Percentiles rank a stretch among this genome's conserved stretches.
These are phyloP conservation scores for Fusarium xylarioides DNA, from an alignment of 2,329 filamentous ascomycete genomes.

Conservation along the genomic window DNA sequence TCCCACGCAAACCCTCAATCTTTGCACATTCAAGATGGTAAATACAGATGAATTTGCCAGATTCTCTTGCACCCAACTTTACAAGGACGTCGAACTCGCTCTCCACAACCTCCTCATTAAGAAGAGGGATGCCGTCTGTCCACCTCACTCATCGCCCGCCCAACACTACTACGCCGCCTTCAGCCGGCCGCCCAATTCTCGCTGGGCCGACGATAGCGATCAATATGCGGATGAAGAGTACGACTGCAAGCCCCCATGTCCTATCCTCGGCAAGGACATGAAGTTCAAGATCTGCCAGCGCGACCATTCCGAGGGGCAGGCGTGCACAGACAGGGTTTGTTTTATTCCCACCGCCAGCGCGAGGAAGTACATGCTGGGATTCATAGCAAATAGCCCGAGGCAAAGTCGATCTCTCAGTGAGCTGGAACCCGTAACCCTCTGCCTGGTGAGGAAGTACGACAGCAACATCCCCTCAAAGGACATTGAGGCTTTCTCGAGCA, in stretches of 20 bases:
- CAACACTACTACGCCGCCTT: slow-evolving; percentile 3
- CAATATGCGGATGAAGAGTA: not conserved
- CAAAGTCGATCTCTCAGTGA: fast-evolving
- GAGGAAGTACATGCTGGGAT: not conserved
- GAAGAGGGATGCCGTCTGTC: not conserved
- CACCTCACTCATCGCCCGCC: not conserved
- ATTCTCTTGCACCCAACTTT: not conserved
- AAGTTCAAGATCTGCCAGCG: not conserved
- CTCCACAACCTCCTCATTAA: not conserved
- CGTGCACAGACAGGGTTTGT: not conserved
- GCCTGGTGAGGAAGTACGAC: not conserved
- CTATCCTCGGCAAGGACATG: not conserved
- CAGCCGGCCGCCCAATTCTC: not conserved
- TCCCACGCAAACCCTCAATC: too few species aligned
- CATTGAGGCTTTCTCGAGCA: not conserved
- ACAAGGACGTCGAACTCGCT: slow-evolving; percentile 1
- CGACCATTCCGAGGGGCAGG: not conserved
- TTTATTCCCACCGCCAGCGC: slow-evolving; percentile 1
- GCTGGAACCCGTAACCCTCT: not conserved
- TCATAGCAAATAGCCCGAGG: not conserved
- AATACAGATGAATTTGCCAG: not conserved
- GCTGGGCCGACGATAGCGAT: not conserved
- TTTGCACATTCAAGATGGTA: not conserved
- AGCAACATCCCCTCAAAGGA: not conserved
- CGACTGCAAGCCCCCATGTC: not conserved